Base-by-base conservation (phyloP, 176 grass and related monocot species). In the Bothriochloa decipiens region DNA sequence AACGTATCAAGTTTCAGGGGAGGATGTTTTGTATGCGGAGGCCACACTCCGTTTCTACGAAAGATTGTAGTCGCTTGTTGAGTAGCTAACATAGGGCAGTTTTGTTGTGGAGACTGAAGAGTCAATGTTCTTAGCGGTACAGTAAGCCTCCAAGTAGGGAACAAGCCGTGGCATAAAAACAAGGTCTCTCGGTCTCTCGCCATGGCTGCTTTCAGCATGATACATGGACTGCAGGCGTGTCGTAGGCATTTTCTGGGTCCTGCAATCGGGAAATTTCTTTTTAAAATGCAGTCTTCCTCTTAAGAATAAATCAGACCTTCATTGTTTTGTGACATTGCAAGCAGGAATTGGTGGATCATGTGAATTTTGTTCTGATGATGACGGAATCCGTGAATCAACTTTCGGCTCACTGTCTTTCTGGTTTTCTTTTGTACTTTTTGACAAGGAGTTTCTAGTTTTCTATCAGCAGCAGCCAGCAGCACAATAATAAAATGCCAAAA, bases 1-100 rank as follows among this genome's bases (percentile, higher is more conserved):
- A 55, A 92, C n/a, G 88, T 92, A 52, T 92, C 69, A 92, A 68
- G 91, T 92, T 43, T 87, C 93, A 22, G 91, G 86, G 75, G 88
- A 67, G 55, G 68, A 84, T 40, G 89, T 98, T 81, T 85, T 98
- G 66, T 75, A 80, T 58, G 93, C 91, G 12, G 87, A 98, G 68
- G 93, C 89, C 62, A 96, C 85, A 22, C 85, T 98, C 12, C 93
- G 94, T 86, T 98, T 98, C 84, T 98, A 98, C 18, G 91, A 92
- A 86, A 91, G 69, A 82, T 82, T 93, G 26, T 91, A 94, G 23
- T 27, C 36, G 40, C 35, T 49, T 77, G 20, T 68, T 57, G 65
- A 49, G 72, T 90, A n/a, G 15, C 17, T 58, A 77, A 75, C 79
- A 35, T 62, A 64, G 40, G 22, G 50, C 39, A 40, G 39, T 40